A percentile compares a stretch with the other conserved stretches of the same genome.
Conservation (phyloP, 2,329 filamentous ascomycete species). For the Microdochium nivale region DNA sequence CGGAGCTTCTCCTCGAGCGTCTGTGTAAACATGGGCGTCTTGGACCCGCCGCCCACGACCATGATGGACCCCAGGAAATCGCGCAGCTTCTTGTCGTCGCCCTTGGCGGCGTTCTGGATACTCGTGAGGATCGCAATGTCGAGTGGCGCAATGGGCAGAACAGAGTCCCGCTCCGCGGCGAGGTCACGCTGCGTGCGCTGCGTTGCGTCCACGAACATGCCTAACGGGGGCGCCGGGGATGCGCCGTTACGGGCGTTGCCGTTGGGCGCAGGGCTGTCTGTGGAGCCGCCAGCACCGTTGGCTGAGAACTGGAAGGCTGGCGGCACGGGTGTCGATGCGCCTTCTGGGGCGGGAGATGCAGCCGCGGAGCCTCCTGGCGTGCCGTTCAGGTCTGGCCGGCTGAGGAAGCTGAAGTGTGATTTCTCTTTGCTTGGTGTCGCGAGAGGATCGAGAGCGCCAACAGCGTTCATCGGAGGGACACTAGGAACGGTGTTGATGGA, state of each 20-base stretch:
- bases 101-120: slow-evolving; percentile 77
- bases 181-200: slow-evolving; percentile 42
- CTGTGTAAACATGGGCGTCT: slow-evolving; percentile 69
- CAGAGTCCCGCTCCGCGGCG: slow-evolving; percentile 65
- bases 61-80: slow-evolving; percentile 88
- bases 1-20: slow-evolving; percentile 79
- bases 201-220: slow-evolving; percentile 41
- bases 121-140: slow-evolving; percentile 85
- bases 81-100: slow-evolving; percentile 85
- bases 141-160: slow-evolving; percentile 74
- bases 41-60: slow-evolving; percentile 78
- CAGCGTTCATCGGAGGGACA: slow-evolving; percentile 17
- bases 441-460: slow-evolving; percentile 23
- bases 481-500: slow-evolving; percentile 40
- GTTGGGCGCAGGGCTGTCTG: slow-evolving; percentile 43
- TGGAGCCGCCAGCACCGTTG: slow-evolving; percentile 31
- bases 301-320: slow-evolving; percentile 47
- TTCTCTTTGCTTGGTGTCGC: slow-evolving; percentile 56
- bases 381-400: slow-evolving; percentile 59
- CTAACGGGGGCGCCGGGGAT: slow-evolving; percentile 32
- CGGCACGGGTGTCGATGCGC: slow-evolving; percentile 56
- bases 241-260: slow-evolving; percentile 41
- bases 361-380: slow-evolving; percentile 82
- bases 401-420: slow-evolving; percentile 60
- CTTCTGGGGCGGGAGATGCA: slow-evolving; percentile 79